Percentiles rank a stretch among this genome's conserved stretches.
These are phyloP conservation scores for Globisporangium okanoganense DNA, from an alignment of 352 stramenopile species.

Conservation along the genomic window DNA sequence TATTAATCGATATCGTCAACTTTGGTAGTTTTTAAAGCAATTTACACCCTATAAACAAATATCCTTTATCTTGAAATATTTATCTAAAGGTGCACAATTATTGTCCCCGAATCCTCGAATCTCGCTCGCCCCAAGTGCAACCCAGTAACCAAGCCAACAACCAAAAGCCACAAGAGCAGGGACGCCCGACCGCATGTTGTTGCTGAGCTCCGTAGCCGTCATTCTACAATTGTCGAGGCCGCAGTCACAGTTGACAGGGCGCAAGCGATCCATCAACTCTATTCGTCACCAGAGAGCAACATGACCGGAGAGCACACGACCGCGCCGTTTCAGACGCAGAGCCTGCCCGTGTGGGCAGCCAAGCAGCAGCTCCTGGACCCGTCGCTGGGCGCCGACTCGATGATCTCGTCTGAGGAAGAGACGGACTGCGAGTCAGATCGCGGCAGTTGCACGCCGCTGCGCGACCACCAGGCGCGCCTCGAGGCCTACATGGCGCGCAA, in stretches of 20 bases:
- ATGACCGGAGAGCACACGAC: constrained; percentile 13
- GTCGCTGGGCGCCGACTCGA: constrained; percentile 23
- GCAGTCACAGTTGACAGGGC: background rate
- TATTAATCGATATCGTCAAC: background rate
- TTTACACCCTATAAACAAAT: background rate
- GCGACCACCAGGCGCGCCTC: constrained; percentile 47
- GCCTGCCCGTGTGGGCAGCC: constrained; percentile 23
- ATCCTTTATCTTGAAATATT: background rate
- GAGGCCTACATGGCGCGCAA: constrained; percentile 37
- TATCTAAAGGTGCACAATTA: background rate
- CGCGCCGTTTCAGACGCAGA: constrained; percentile 30
- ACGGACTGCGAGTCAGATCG: constrained; percentile 68
- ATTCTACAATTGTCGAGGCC: constrained; percentile 37
- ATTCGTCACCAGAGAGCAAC: constrained; percentile 1
- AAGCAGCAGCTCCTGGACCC: constrained; percentile 6
- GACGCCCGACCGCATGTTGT: background rate
- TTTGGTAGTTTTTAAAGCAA: background rate
- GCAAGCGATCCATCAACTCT: background rate
- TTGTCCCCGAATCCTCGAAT: constrained; percentile 1
- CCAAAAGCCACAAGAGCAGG: background rate
- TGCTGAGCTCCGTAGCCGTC: constrained; percentile 7
- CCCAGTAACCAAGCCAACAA: background rate
- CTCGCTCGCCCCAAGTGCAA: constrained; percentile 8
- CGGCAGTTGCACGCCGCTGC: constrained; percentile 37
- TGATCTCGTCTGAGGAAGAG: constrained; percentile 53